Evolutionary conservation across 441 rosid genomes (phyloP), one percentile per base, ranked within the genome.

Genomic region (Adansonia gregorii): DNA sequence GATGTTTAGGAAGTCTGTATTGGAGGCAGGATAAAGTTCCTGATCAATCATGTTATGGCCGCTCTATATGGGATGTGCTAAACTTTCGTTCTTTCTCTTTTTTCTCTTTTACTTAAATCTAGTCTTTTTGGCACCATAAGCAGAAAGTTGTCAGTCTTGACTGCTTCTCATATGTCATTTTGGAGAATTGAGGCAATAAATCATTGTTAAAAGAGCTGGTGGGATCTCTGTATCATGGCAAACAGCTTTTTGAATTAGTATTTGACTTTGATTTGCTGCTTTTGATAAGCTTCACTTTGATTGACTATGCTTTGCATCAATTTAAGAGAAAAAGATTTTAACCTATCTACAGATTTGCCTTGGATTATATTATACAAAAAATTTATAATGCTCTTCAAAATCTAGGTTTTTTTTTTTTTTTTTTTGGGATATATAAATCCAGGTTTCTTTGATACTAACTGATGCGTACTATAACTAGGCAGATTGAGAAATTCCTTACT

Each of bases 101-200:
- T n/a, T n/a, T n/a, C n/a, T n/a, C n/a, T n/a, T n/a, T n/a, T n/a
- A n/a, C n/a, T n/a, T n/a, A n/a, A n/a, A n/a, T n/a, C n/a, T n/a
- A n/a, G n/a, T n/a, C n/a, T n/a, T n/a, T n/a, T n/a, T n/a, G n/a
- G n/a, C 65, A 39, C n/a, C 52, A 39, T 39, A 10, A 72, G 17
- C n/a, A 17, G 52, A 55, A 72, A 6, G 45, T 72, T 2, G 11
- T 17, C 27, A 19, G 22, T 72, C 52, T 39, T 56, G 75, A 56
- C 39, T 56, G 63, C 75, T 72, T 52, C 52, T 17, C 35, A 12
- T 72, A 56, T 56, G 8, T 49, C 59, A 69, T 24, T 49, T 12
- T 56, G 52, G 39, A 35, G 52, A 55, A 72, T 19, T 72, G 56
- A 55, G 51, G 35, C 64, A 41, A 72, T 72, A 41, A n/a, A 19